These are phyloP conservation scores for Fonsecaea pedrosoi DNA, from an alignment of 2,329 filamentous ascomycete genomes.

Conservation along the genomic window DNA sequence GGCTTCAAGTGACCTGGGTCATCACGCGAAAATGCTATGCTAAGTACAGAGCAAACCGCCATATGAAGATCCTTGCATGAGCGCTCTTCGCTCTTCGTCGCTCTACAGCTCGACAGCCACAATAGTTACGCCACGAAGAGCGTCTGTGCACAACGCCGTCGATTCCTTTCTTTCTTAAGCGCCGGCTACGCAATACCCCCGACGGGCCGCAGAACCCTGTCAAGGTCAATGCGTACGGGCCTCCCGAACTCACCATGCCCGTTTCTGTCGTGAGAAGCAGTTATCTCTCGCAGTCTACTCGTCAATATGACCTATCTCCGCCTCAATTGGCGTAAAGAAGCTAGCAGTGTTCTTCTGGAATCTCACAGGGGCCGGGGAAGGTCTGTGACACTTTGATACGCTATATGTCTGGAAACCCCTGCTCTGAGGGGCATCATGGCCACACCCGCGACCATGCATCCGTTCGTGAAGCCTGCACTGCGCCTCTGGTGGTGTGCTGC, in stretches of 20 bases:
- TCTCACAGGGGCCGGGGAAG: neutral
- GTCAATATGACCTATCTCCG: neutral
- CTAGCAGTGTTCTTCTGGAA: neutral
- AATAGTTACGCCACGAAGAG: neutral
- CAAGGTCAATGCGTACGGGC: neutral
- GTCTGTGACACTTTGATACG: neutral
- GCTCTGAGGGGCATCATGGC: neutral
- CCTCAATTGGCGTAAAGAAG: neutral
- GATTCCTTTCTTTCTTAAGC: neutral
- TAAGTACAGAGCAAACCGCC: neutral
- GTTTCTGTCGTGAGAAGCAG: neutral
- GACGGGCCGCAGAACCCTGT: neutral
- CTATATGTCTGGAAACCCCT: neutral
- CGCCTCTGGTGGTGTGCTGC: neutral
- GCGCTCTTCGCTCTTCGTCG: neutral
- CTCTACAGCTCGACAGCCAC: neutral
- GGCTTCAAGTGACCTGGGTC: neutral
- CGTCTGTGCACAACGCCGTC: neutral
- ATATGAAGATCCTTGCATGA: neutral
- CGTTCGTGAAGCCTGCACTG: neutral
- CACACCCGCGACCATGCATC: neutral
- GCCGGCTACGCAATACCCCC: neutral
- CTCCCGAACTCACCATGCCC: neutral
- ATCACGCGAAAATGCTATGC: neutral
- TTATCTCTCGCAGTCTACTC: neutral